Evolutionary conservation across 306 rosid species (phyloP).

Genomic region (Senna siamea): DNA sequence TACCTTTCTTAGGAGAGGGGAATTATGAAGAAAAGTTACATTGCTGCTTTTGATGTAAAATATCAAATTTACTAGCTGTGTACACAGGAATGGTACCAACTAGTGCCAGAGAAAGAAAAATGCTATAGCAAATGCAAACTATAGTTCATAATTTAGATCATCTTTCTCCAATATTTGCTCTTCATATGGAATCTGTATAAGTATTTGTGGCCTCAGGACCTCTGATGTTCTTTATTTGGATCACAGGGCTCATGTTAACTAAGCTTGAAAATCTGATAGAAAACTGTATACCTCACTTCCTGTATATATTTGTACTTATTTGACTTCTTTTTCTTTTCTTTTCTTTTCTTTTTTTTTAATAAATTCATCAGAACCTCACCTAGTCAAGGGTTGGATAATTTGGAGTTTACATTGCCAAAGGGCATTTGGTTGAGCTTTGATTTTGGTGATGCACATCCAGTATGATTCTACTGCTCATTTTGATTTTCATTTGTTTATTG

Average conservation of each 20-base stretch:
- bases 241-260: conserved; percentile 3
- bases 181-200: conserved; percentile 6
- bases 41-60: conserved; percentile 4
- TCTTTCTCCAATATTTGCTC: conserved; percentile 22
- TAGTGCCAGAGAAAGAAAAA: conserved; percentile 7
- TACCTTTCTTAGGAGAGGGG: conserved; percentile 27
- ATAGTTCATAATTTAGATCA: conserved; percentile 22
- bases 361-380: conserved; percentile 59
- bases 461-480: conserved; percentile 38
- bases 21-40: background rate
- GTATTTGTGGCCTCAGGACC: conserved; percentile 6
- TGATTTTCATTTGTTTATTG: conserved; percentile 8
- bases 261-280: conserved; percentile 20
- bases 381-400: conserved; percentile 53
- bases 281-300: conserved; percentile 17
- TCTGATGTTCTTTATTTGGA: conserved; percentile 6
- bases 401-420: conserved; percentile 65
- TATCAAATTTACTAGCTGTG: conserved; percentile 12
- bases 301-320: conserved; percentile 41
- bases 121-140: background rate
- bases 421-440: conserved; percentile 87
- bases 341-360: conserved; percentile 1
- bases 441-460: conserved; percentile 82
- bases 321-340: conserved; percentile 8
- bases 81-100: background rate